Evolutionary conservation across 768 basidiomycete species (phyloP).

Genomic region (Pleurotus eryngii): DNA sequence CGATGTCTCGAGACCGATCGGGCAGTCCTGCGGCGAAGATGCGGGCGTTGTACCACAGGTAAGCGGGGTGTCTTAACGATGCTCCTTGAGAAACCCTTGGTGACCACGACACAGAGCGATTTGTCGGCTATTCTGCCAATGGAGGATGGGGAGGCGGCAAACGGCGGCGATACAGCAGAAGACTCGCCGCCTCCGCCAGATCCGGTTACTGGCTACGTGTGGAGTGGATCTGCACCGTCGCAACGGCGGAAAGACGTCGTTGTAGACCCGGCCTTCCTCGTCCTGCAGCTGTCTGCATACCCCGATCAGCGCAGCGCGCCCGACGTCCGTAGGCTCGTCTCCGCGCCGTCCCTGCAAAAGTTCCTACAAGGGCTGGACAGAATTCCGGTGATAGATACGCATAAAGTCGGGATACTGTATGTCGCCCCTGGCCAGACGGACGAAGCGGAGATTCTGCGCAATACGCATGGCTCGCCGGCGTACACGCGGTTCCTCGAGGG

Average conservation of each 20-base stretch:
- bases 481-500: conserved; percentile 93
- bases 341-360: conserved; percentile 50
- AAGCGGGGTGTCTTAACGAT: conserved; percentile 2
- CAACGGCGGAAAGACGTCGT: conserved; percentile 84
- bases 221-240: conserved; percentile 83
- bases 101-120: neutral
- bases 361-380: conserved; percentile 71
- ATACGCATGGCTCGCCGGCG: conserved; percentile 89
- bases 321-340: conserved; percentile 43
- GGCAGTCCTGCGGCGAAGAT: conserved; percentile 19
- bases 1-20: conserved; percentile 31
- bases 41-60: conserved; percentile 12
- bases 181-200: conserved; percentile 50
- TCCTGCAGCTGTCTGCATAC: conserved; percentile 79
- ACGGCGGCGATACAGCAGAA: neutral
- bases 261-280: conserved; percentile 82
- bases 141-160: conserved; percentile 19
- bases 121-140: neutral
- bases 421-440: conserved; percentile 87
- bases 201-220: conserved; percentile 82
- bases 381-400: conserved; percentile 93
- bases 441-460: conserved; percentile 84
- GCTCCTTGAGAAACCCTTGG: neutral
- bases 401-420: conserved; percentile 95
- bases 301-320: conserved; percentile 39